These are phyloP conservation scores for Neurospora sp. DNA, from an alignment of 495 filamentous ascomycete species.

Conservation along the genomic window DNA sequence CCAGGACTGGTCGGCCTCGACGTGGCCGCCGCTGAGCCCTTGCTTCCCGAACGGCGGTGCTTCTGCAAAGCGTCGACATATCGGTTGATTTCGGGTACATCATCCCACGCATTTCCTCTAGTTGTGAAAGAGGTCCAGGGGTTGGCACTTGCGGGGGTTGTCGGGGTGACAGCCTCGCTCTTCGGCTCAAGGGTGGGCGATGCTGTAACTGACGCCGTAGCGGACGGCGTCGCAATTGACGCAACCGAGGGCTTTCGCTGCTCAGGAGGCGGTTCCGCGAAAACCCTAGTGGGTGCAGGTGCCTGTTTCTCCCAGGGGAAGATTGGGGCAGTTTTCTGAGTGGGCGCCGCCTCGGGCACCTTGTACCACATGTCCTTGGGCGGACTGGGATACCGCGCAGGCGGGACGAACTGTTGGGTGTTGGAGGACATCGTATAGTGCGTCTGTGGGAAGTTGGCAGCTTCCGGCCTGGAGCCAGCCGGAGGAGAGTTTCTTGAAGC, in stretches of 20 bases:
- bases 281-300: conserved; percentile 61
- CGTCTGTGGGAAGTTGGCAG: conserved; percentile 58
- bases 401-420: conserved; percentile 60
- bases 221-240: conserved; percentile 8
- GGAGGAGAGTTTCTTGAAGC: conserved; percentile 61
- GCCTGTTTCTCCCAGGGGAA: conserved; percentile 78
- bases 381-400: conserved; percentile 65
- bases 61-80: conserved; percentile 66
- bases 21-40: conserved; percentile 36
- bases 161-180: conserved; percentile 32
- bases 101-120: conserved; percentile 78
- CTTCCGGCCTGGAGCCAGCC: conserved; percentile 63
- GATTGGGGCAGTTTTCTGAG: conserved; percentile 50
- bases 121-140: conserved; percentile 51
- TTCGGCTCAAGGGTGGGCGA: conserved; percentile 24
- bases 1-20: background rate
- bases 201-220: conserved; percentile 26
- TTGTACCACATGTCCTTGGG: conserved; percentile 80
- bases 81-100: conserved; percentile 66
- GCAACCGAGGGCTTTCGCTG: conserved; percentile 13
- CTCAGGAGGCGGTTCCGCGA: conserved; percentile 39
- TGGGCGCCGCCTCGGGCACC: conserved; percentile 47
- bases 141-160: conserved; percentile 31
- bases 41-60: conserved; percentile 49
- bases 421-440: conserved; percentile 71